Base-by-base conservation (phyloP, 1,139 yeast species). In the Diutina sp. region DNA sequence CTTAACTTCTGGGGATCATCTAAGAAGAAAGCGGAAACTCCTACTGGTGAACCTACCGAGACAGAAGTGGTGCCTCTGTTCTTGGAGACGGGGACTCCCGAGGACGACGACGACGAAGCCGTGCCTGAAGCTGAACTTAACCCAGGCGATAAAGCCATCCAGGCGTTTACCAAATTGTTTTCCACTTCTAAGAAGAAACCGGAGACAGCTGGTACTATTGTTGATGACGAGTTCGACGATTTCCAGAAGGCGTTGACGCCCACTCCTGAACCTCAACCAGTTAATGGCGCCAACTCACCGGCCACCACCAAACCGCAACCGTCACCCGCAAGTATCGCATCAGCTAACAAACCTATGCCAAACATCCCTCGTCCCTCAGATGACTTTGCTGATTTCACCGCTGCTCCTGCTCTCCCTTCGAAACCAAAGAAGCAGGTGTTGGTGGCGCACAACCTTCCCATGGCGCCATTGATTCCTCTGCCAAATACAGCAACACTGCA, bases 1-100 rank as follows among this genome's bases (percentile, higher is more conserved):
- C 51, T 48, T n/a, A 48, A 50, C 14, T 50, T 50, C 28, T 50
- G 53, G 53, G 53, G 53, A 9, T 9, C 44, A 18, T 28, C 44
- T 3, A 32, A n/a, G 53, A 50, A 32, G 18, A 50, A 50, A 29
- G 14, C n/a, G 45, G 51, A 29, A 29, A 30, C 28, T 9, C 32
- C 14, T 9, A 8, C 12, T 5, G 41, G 41, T 35, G 25, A 18
- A n/a, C 21, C 46, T 3, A 4, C 25, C 7, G 21, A 12, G 21
- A 44, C 16, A 2, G 44, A 12, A 16, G 28, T 14, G 12, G n/a
- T 16, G n/a, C 41, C 25, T n/a, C 46, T 18, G 46, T n/a, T 18
- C 25, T 16, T 12, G 9, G 53, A 50, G 12, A 30, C 28, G 8
- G 30, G n/a, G 18, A 16, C 32, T 32, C 41, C 32, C n/a, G n/a